Percentiles rank a stretch among this genome's conserved stretches.
phyloP scores from a whole-genome alignment of 208 protist genomes.

The Angomonas ambiguus region DNA sequence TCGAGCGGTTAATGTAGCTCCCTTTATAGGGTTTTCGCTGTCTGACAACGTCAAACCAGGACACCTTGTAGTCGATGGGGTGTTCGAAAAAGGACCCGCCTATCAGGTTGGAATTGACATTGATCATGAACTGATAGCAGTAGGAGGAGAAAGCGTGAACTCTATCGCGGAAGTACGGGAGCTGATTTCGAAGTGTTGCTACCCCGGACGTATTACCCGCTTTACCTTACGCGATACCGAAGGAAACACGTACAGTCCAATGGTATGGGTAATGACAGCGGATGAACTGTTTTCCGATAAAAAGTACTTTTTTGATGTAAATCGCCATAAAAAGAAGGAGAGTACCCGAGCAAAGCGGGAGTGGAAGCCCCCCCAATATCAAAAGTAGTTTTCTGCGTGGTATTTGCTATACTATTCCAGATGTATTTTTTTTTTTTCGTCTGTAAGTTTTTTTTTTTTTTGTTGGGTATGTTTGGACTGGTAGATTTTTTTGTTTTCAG shows the following conservation, averaged over 20 bases:
- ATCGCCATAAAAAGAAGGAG: constrained; percentile 27
- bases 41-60: constrained; percentile 32
- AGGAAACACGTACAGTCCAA: constrained; percentile 21
- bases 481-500: not conserved
- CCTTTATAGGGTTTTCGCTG: constrained; percentile 56
- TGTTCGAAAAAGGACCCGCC: constrained; percentile 35
- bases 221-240: constrained; percentile 16
- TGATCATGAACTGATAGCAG: constrained; percentile 31
- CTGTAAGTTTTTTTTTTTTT: too few relatives aligned
- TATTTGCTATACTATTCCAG: not conserved
- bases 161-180: constrained; percentile 23
- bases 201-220: constrained; percentile 21
- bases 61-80: constrained; percentile 40
- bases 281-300: constrained; percentile 28
- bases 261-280: constrained; percentile 53
- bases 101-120: constrained; percentile 33
- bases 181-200: constrained; percentile 31
- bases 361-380: not conserved
- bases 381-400: not conserved
- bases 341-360: constrained; percentile 32
- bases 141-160: constrained; percentile 15
- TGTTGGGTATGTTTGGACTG: too few relatives aligned
- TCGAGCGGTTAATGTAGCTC: constrained; percentile 9
- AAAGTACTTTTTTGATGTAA: constrained; percentile 53
- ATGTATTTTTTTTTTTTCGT: too few relatives aligned